phyloP scores from a whole-genome alignment of 768 basidiomycete species.

The Rhodotorula taiwanensis region DNA sequence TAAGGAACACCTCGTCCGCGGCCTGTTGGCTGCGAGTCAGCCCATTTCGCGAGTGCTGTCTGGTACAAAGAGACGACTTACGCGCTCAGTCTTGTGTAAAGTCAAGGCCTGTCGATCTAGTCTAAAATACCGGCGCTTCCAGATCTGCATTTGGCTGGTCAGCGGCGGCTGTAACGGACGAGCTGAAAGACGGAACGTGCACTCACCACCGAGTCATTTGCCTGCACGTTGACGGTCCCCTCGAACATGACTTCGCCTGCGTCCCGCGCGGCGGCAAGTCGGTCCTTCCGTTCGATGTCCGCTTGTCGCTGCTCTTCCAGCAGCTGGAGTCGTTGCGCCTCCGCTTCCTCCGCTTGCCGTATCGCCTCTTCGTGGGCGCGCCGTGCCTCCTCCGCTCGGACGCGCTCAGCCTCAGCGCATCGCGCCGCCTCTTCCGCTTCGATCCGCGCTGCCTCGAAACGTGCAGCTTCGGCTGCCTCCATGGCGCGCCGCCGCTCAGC shows the following conservation, averaged over 20 bases:
- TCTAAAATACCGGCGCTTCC: conserved; percentile 25
- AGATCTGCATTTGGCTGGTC: conserved; percentile 2
- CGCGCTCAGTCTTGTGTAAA: conserved; percentile 23
- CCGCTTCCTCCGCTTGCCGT: background rate
- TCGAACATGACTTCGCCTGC: conserved; percentile 20
- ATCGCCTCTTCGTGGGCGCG: background rate
- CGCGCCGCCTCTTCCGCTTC: background rate
- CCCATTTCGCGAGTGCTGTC: too few relatives aligned
- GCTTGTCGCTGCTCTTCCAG: background rate
- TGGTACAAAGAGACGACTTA: background rate
- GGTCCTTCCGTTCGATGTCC: background rate
- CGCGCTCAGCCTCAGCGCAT: background rate
- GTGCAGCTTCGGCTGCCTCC: conserved; percentile 1
- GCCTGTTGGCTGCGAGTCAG: conserved; percentile 9
- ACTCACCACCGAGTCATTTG: conserved; percentile 14
- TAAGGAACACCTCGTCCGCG: conserved; percentile 1
- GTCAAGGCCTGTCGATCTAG: background rate
- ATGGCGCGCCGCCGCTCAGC: background rate
- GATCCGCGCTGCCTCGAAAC: too few relatives aligned
- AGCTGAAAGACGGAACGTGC: background rate
- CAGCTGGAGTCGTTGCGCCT: background rate
- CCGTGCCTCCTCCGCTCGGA: background rate
- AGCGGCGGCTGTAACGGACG: background rate
- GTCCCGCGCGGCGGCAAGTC: background rate
- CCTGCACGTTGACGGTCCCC: conserved; percentile 28